Evolutionary conservation across 2,329 filamentous ascomycete species (phyloP).

Genomic region (Alternaria burnsii): DNA sequence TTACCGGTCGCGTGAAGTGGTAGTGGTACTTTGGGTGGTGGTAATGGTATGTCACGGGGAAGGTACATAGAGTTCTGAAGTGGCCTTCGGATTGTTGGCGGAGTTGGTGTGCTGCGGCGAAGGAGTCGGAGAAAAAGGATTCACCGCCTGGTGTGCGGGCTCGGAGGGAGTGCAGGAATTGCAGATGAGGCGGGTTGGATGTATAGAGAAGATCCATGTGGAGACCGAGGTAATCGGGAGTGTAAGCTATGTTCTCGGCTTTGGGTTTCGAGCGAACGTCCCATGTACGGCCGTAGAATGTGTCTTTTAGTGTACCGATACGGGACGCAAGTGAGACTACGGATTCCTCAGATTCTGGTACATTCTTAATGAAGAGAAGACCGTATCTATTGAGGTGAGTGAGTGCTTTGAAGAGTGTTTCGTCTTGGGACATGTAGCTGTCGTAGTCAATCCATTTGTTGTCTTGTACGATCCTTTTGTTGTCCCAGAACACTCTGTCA

Average conservation of each 20-base stretch:
- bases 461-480: conserved; percentile 56
- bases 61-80: conserved; percentile 54
- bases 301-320: conserved; percentile 82
- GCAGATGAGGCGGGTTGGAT: conserved; percentile 77
- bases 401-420: conserved; percentile 68
- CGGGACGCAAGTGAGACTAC: conserved; percentile 74
- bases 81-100: conserved; percentile 26
- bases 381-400: conserved; percentile 71
- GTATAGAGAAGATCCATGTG: conserved; percentile 96
- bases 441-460: conserved; percentile 71
- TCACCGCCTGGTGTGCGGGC: conserved; percentile 83
- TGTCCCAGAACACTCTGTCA: conserved; percentile 57
- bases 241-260: conserved; percentile 92
- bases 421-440: conserved; percentile 71
- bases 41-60: conserved; percentile 71
- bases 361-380: conserved; percentile 76
- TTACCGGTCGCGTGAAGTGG: conserved; percentile 64
- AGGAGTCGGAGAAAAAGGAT: conserved; percentile 84
- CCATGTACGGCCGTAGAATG: conserved; percentile 92
- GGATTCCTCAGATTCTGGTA: conserved; percentile 72
- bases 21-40: conserved; percentile 69
- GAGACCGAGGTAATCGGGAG: conserved; percentile 79
- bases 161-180: conserved; percentile 87
- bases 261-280: conserved; percentile 83
- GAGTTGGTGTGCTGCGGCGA: conserved; percentile 64